A percentile compares a stretch with the other conserved stretches of the same genome.
These are phyloP conservation scores for Xylaria telfairii DNA, from an alignment of 495 filamentous ascomycete genomes.

Conservation along the genomic window DNA sequence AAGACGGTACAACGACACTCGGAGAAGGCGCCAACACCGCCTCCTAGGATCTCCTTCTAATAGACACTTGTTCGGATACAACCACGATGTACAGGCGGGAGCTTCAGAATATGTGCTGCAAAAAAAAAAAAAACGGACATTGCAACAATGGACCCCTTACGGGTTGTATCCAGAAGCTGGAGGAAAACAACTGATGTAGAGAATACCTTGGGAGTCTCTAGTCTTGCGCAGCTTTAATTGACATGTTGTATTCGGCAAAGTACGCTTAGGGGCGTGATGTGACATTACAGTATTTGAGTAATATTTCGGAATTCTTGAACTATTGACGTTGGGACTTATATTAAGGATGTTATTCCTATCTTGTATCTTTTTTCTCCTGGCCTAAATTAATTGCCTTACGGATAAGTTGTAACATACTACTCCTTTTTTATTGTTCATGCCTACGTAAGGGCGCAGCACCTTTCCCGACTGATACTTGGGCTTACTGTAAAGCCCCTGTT, in stretches of 20 bases:
- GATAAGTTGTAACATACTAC: too few species aligned
- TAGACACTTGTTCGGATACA: constrained; percentile 7
- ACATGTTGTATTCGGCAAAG: neutral
- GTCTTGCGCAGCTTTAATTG: constrained; percentile 8
- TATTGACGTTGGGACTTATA: neutral
- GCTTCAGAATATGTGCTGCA: constrained; percentile 1
- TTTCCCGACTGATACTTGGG: too few species aligned
- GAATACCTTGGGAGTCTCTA: neutral
- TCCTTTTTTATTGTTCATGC: too few species aligned
- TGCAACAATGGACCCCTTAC: neutral
- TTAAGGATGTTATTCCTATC: neutral
- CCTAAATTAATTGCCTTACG: too few species aligned
- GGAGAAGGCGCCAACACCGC: neutral
- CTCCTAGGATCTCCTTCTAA: neutral
- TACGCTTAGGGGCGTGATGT: neutral
- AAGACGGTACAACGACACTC: neutral
- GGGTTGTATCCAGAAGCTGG: neutral
- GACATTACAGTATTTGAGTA: neutral
- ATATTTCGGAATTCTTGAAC: neutral
- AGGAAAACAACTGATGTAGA: neutral
- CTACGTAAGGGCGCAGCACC: too few species aligned
- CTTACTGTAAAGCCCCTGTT: too few species aligned
- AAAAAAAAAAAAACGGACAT: neutral
- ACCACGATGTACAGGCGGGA: neutral
- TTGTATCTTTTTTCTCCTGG: neutral